A percentile compares a stretch with the other conserved stretches of the same genome.
phyloP scores from a whole-genome alignment of 2,329 filamentous ascomycete genomes.

The Alternaria brassicicola region DNA sequence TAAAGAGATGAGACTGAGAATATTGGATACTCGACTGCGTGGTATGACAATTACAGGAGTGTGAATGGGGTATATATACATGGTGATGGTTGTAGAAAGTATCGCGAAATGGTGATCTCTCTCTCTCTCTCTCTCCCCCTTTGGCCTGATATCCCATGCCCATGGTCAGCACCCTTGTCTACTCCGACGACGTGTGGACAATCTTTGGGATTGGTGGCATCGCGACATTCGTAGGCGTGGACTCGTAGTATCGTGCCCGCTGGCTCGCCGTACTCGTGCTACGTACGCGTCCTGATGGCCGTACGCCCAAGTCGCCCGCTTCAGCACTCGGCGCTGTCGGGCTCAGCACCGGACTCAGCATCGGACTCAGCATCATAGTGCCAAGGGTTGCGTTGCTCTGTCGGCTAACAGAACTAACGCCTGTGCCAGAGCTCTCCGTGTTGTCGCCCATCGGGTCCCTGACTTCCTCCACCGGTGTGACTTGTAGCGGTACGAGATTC shows the following conservation, averaged over 20 bases:
- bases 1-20: not conserved
- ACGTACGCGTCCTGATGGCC: slow-evolving; percentile 24
- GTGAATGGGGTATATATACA: slow-evolving; percentile 1
- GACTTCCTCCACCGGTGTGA: slow-evolving; percentile 31
- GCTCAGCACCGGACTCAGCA: slow-evolving; percentile 24
- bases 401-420: slow-evolving; percentile 27
- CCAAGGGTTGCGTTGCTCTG: slow-evolving; percentile 25
- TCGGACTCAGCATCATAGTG: slow-evolving; percentile 32
- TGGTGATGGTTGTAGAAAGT: not conserved
- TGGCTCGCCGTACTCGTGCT: slow-evolving; percentile 39
- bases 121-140: too few species aligned
- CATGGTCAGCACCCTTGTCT: not conserved
- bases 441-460: slow-evolving; percentile 17
- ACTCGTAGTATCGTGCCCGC: slow-evolving; percentile 39
- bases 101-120: not conserved
- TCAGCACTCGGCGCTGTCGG: slow-evolving; percentile 24
- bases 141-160: not conserved
- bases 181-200: slow-evolving; percentile 36
- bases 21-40: not conserved
- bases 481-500: slow-evolving; percentile 35
- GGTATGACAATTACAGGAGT: not conserved
- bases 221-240: slow-evolving; percentile 25
- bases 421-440: slow-evolving; percentile 27
- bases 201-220: slow-evolving; percentile 38
- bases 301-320: slow-evolving; percentile 23